A percentile compares a stretch with the other conserved stretches of the same genome.
phyloP scores from a whole-genome alignment of 2,329 filamentous ascomycete species.

The Fusarium armeniacum region DNA sequence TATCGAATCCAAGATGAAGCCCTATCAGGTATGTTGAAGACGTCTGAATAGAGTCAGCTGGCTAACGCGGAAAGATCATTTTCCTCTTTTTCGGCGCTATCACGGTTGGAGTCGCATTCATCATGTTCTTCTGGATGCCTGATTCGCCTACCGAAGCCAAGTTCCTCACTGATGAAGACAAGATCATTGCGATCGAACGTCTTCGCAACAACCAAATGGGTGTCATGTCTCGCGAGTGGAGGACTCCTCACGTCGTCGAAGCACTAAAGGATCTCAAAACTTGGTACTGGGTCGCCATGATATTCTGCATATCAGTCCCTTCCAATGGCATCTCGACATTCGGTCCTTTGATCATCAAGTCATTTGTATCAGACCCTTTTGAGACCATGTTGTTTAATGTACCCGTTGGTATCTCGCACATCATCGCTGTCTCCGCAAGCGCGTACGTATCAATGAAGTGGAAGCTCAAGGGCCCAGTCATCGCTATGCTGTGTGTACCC shows the following conservation, averaged over 20 bases:
- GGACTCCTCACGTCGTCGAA: constrained; percentile 66
- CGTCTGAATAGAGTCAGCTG: accelerated
- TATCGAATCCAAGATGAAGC: constrained; percentile 61
- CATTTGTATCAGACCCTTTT: constrained; percentile 70
- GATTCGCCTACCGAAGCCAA: constrained; percentile 65
- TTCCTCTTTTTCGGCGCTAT: constrained; percentile 68
- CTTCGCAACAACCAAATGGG: constrained; percentile 69
- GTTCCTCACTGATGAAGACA: constrained; percentile 65
- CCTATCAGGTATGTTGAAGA: constrained; percentile 61
- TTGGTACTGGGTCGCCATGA: constrained; percentile 69
- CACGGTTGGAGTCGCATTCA: constrained; percentile 62
- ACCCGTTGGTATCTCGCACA: constrained; percentile 71
- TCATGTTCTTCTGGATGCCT: constrained; percentile 64
- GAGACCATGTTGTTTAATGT: constrained; percentile 73
- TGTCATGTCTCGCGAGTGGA: constrained; percentile 66
- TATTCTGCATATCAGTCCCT: constrained; percentile 69
- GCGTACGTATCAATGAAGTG: constrained; percentile 68
- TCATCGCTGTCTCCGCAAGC: constrained; percentile 69
- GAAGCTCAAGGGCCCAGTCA: constrained; percentile 70
- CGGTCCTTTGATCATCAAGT: constrained; percentile 70
- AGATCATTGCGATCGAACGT: constrained; percentile 67
- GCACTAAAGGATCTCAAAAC: constrained; percentile 70
- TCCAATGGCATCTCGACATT: constrained; percentile 71
- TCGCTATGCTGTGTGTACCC: constrained; percentile 68
- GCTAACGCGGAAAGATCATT: constrained; percentile 56